These are phyloP conservation scores for Suillus weaverae DNA, from an alignment of 768 basidiomycete genomes.

Conservation along the genomic window DNA sequence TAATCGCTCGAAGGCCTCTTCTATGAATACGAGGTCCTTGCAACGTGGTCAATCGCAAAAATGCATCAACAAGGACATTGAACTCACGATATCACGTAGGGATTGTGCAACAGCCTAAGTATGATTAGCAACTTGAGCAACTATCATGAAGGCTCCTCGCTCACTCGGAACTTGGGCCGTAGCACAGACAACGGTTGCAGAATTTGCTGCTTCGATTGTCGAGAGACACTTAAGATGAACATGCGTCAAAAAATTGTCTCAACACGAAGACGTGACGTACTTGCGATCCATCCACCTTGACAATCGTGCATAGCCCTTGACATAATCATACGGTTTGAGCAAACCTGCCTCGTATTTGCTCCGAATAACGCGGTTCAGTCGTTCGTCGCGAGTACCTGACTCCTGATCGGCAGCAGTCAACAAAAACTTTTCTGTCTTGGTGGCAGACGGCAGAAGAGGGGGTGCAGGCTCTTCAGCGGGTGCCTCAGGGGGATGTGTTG, in stretches of 20 bases:
- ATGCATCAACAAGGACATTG: not conserved
- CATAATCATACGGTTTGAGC: conserved; percentile 94
- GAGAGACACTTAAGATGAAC: conserved; percentile 63
- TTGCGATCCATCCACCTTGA: conserved; percentile 95
- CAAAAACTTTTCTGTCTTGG: conserved; percentile 84
- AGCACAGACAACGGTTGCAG: conserved; percentile 84
- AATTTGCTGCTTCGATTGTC: conserved; percentile 90
- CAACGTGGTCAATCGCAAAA: not conserved
- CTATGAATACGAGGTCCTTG: conserved; percentile 94
- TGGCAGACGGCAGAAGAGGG: conserved; percentile 66
- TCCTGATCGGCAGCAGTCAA: conserved; percentile 95
- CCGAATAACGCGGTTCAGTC: conserved; percentile 86
- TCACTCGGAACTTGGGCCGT: conserved; percentile 80
- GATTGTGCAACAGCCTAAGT: conserved; percentile 75
- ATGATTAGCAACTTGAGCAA: conserved; percentile 5
- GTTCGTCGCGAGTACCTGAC: conserved; percentile 85
- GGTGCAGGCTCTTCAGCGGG: conserved; percentile 44
- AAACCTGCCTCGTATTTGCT: conserved; percentile 97
- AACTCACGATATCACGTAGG: conserved; percentile 73
- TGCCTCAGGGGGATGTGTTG: conserved; percentile 22
- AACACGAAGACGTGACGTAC: conserved; percentile 40
- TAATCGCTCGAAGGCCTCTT: conserved; percentile 95
- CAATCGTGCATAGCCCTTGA: conserved; percentile 89
- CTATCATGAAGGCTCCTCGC: conserved; percentile 17
- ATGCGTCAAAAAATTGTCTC: not conserved